Conservation (phyloP, 2,329 filamentous ascomycete genomes). For the Aspergillus caelatus region DNA sequence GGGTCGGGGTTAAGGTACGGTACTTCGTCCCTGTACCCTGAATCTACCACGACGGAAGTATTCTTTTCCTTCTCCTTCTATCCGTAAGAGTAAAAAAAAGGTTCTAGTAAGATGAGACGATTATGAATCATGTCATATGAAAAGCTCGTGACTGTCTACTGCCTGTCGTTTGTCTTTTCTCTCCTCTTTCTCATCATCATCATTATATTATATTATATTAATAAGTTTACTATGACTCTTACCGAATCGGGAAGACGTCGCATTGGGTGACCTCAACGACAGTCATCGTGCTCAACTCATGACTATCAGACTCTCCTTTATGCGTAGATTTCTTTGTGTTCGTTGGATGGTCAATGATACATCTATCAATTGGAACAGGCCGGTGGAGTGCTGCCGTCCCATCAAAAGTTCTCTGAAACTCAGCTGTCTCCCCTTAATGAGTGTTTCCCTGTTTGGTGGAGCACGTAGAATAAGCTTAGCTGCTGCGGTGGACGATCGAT, state of each 20-base stretch:
- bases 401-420: constrained; percentile 15
- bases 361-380: not conserved
- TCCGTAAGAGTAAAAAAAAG: not conserved
- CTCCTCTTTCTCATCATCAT: not conserved
- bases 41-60: not conserved
- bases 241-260: not conserved
- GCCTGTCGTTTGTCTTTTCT: not conserved
- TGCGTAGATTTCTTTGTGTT: not conserved
- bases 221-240: not conserved
- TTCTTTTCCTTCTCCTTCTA: not conserved
- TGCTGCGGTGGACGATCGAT: constrained; percentile 17
- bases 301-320: not conserved
- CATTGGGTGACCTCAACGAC: not conserved
- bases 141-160: not conserved
- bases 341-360: not conserved
- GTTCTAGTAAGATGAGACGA: not conserved
- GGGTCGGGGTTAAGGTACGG: not conserved
- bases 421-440: constrained; percentile 8
- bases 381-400: not conserved
- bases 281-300: not conserved
- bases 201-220: not conserved
- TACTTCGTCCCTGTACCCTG: not conserved
- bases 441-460: constrained; percentile 24
- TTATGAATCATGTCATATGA: not conserved
- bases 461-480: constrained; percentile 25